phyloP scores from a whole-genome alignment of 768 basidiomycete genomes.

The Daedaleopsis sinensis region DNA sequence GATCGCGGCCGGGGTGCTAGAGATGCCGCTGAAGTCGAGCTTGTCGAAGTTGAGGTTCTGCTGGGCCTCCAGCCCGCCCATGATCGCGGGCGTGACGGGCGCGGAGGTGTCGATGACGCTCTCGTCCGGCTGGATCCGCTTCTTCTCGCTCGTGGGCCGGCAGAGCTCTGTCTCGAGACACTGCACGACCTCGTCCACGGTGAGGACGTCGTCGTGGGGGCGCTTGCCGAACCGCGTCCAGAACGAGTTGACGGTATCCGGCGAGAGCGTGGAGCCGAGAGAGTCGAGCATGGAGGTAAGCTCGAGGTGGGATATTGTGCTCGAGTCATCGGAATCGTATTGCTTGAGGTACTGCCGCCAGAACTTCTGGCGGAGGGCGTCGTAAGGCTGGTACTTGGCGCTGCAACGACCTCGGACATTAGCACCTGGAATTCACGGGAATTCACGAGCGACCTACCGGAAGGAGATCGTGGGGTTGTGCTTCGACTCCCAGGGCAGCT shows the following conservation, averaged over 20 bases:
- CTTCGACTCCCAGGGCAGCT: slow-evolving; percentile 71
- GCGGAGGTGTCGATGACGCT: slow-evolving; percentile 47
- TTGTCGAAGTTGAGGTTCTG: slow-evolving; percentile 46
- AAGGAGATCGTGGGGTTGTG: slow-evolving; percentile 71
- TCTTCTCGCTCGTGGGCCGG: slow-evolving; percentile 72
- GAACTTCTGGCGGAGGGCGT: slow-evolving; percentile 85
- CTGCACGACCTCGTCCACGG: slow-evolving; percentile 75
- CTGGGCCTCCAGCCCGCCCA: slow-evolving; percentile 45
- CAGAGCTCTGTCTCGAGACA: slow-evolving; percentile 87
- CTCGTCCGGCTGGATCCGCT: slow-evolving; percentile 57
- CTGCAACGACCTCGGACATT: slow-evolving; percentile 39
- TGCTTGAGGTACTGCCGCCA: slow-evolving; percentile 89
- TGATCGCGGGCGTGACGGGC: slow-evolving; percentile 54
- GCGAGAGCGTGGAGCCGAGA: slow-evolving; percentile 88
- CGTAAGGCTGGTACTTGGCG: slow-evolving; percentile 96
- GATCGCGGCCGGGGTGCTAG: slow-evolving; percentile 31
- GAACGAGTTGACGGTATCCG: slow-evolving; percentile 78
- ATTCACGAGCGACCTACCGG: slow-evolving; percentile 44
- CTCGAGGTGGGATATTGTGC: slow-evolving; percentile 77
- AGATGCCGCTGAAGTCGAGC: slow-evolving; percentile 65
- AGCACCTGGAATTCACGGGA: neutral
- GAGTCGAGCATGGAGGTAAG: slow-evolving; percentile 96
- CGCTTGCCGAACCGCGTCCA: slow-evolving; percentile 72
- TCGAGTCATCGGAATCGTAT: slow-evolving; percentile 88
- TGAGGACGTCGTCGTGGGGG: slow-evolving; percentile 69